Evolutionary conservation across 1,284 basidiomycete species (phyloP), one percentile per base, ranked within the genome.

Genomic region (Moesziomyces sp.): DNA sequence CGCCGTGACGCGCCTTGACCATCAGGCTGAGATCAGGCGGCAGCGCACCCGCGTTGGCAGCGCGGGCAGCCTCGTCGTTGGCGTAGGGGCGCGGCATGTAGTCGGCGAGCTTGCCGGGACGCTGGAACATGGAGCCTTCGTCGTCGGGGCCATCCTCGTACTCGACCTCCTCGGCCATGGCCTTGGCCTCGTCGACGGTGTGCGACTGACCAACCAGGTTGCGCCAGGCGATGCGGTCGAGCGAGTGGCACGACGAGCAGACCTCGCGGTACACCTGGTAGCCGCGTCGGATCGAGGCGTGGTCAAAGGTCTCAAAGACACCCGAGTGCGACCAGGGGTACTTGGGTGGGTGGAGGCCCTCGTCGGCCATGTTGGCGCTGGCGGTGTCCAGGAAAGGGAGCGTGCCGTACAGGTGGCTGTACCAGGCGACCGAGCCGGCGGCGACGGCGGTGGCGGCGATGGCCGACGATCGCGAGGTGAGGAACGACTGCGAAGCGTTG

Each of bases 181-280:
- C 88, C 86, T 93, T 93, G 73, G 88, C 89, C 86, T 99, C 96
- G 79, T 96, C 93, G 52, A 89, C 96, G 71, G 92, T 93, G 87
- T 99, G 97, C 42, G 94, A 97, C 63, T 97, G 93, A 84, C 94
- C 97, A 78, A 99, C 97, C 66, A 99, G 88, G 88, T 99, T 99
- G 84, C 97, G 93, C 97, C 97, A 99, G 70, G 97, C 97, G 85
- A 99, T 95, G 81, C 97, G 94, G 88, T 99, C 93, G 66, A 99
- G 91, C 49, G 97, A 99, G 86, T 99, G 97, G 87, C 97, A 99
- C 18, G 97, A 93, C 7, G 96, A 92, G 86, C 97, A 99, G 64
- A 99, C 97, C 87, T 99, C 96, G 68, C 94, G 93, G 88, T 99
- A 99, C 53, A 99, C 97, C 74, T 94, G 92, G 88, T 97, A 99